Base-by-base conservation (phyloP, 208 protist species). In the Acanthamoeba castellanii region DNA sequence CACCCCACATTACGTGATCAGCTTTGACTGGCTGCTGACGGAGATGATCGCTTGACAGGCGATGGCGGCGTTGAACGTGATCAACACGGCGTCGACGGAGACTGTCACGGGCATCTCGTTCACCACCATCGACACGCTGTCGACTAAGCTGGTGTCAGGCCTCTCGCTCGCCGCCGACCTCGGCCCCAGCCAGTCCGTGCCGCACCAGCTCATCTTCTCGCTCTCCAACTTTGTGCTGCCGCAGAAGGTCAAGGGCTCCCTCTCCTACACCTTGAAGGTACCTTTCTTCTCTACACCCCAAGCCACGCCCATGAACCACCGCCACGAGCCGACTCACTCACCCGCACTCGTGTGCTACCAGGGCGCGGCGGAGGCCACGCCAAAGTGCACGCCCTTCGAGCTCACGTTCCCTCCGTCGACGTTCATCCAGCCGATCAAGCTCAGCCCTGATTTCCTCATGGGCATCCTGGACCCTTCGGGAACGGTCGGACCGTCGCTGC, bases 171-270 rank as follows among this genome's bases (percentile, higher is more conserved):
- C 52, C 0, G 45, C 22, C 57, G 50, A 90, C n/a, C 37, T 64
- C n/a, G 52, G 32, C 14, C 42, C 50, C 13, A 13, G 82, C 82
- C 42, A 90, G 82, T 42, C 57, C 52, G 82, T 25, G 42, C 22
- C 42, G 9, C 82, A 66, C 52, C 82, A 55, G 82, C 82, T 90
- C 45, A 66, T 90, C 47, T 90, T 90, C 57, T 90, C 82, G 32
- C 32, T 90, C n/a, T 50, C 52, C 82, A 90, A 90, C 82, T 90
- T 90, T 90, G 82, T 64, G 25, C n/a, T 47, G 42, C 82, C 82
- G 30, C 82, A 66, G 37, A 90, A 90, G 52, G n/a, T 55, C 82
- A 90, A 90, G 37, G 42, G 50, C 82, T 90, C 82, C 18, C 50
- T 90, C 45, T 66, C 82, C 52, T 90, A 66, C 82, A 55, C 52